Conservation (phyloP, 2,329 filamentous ascomycete genomes). For the Alternaria dauci region DNA sequence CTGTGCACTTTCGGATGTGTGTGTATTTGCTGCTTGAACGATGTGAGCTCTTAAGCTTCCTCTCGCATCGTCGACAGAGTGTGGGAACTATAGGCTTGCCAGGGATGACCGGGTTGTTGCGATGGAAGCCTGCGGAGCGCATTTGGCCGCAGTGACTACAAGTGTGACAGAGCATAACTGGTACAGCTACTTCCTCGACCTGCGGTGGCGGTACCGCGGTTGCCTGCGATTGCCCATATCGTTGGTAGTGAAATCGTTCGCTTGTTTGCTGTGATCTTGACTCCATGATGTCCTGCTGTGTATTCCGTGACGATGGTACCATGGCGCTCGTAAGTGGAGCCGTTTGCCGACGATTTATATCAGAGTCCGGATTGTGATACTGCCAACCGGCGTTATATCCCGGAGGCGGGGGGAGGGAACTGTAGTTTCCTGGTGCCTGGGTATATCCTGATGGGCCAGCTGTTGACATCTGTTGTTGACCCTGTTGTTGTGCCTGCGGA, state of each 20-base stretch:
- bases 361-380: conserved; percentile 23
- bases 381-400: conserved; percentile 29
- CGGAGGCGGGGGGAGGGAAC: conserved; percentile 18
- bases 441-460: conserved; percentile 20
- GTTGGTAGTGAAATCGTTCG: conserved; percentile 29
- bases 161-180: conserved; percentile 44
- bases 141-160: conserved; percentile 46
- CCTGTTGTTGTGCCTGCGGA: conserved; percentile 15
- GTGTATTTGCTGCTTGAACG: conserved; percentile 28
- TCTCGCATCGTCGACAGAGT: conserved; percentile 45
- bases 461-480: conserved; percentile 19
- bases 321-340: conserved; percentile 18
- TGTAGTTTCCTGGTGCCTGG: conserved; percentile 18
- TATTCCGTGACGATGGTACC: conserved; percentile 19
- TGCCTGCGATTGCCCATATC: conserved; percentile 19
- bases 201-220: conserved; percentile 20
- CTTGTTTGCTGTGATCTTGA: conserved; percentile 23
- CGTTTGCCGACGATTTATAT: conserved; percentile 7
- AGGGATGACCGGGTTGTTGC: conserved; percentile 47
- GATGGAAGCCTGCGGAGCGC: conserved; percentile 48
- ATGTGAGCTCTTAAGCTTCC: conserved; percentile 28
- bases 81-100: conserved; percentile 34
- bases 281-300: conserved; percentile 19
- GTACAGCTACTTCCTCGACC: conserved; percentile 26
- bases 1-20: conserved; percentile 30